Base-by-base conservation (phyloP, 140 eudicot species). In the Eryngium alpinum region DNA sequence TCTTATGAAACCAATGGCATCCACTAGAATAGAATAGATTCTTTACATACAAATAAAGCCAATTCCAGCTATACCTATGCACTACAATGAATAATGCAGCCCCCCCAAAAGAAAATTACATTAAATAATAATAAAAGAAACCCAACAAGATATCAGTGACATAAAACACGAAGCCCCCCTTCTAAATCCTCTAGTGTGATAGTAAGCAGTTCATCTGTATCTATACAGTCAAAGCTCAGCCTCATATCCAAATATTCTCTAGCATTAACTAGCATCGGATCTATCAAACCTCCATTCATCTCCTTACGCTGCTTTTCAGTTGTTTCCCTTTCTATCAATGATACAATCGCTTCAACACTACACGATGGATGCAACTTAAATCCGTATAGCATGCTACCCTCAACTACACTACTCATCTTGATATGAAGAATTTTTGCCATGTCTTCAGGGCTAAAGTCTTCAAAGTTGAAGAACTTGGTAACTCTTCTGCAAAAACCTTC, bases 401-500 rank as follows among this genome's bases (percentile, higher is more conserved):
- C 97, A 0, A 81, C 83, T 85, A 86, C 90, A 82, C 88, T 85
- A 43, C 78, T 82, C 94, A 92, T 90, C 85, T 94, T 92, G 16
- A 89, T 83, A 80, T 85, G 90, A 87, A 90, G 89, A 81, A 94
- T 92, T 52, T 85, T 81, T 17, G 98, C 91, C 32, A 94, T 85
- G 85, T 92, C 96, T 53, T 88, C 34, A 1, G 89, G 53, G 51
- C 78, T 86, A 29, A 92, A 94, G 87, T 94, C 94, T 12, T 88
- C 96, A 76, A 94, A 94, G 46, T 89, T 85, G 89, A 94, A 94
- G 70, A 94, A 94, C 78, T 92, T 94, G 1, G 97, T 94, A 33
- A 94, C 97, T 79, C 97, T 84, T 84, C 97, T 94, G 86, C 97
- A 88, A 73, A 94, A 94, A 69, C 98, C 98, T 88, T 94, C 97